phyloP scores from a whole-genome alignment of 73 alveolate genomes.

The Paramecium primaurelia region DNA sequence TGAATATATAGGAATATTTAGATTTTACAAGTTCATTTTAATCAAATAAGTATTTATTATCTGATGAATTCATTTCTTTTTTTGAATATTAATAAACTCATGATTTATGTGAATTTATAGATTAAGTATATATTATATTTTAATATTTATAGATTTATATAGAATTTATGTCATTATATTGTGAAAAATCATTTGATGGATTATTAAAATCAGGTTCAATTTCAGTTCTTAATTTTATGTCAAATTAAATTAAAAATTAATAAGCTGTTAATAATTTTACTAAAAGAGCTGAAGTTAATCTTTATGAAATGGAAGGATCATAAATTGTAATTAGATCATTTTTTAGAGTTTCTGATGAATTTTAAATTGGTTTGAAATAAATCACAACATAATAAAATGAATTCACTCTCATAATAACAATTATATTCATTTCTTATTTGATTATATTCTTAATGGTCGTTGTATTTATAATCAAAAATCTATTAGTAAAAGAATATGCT shows the following conservation, averaged over 20 bases:
- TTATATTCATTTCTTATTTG: not conserved
- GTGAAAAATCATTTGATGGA: constrained; percentile 5
- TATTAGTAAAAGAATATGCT: not conserved
- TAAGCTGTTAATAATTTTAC: constrained; percentile 22
- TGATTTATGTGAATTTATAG: not conserved
- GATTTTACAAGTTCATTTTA: not conserved
- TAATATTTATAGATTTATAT: not conserved
- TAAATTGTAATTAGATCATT: not conserved
- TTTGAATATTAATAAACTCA: not conserved
- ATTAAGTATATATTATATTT: not conserved
- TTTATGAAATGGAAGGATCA: not conserved
- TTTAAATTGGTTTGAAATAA: not conserved
- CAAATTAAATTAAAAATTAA: not conserved
- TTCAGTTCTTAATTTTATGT: not conserved
- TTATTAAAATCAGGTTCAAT: not conserved
- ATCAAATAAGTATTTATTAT: not conserved
- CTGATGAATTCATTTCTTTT: not conserved
- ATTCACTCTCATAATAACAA: not conserved
- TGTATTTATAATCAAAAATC: not conserved
- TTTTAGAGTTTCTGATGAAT: not conserved
- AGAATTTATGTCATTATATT: not conserved
- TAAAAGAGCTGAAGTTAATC: not conserved
- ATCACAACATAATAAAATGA: not conserved
- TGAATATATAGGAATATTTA: not conserved
- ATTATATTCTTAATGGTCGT: not conserved